A percentile compares a stretch with the other conserved stretches of the same genome.
These are phyloP conservation scores for Prunus fruticosa DNA, from an alignment of 306 rosid genomes.

Conservation along the genomic window DNA sequence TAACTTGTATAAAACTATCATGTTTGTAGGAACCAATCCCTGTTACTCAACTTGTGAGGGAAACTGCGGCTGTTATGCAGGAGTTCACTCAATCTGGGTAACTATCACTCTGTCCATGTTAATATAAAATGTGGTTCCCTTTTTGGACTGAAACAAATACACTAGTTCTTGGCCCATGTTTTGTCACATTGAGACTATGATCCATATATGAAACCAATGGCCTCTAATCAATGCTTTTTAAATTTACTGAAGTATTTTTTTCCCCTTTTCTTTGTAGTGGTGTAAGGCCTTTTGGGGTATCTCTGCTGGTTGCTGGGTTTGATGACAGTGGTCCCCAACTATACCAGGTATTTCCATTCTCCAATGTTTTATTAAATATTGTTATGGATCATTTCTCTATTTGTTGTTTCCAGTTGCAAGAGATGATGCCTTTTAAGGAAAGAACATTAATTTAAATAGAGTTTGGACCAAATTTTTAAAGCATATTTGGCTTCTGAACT, in stretches of 20 bases:
- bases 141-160: neutral
- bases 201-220: neutral
- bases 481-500: neutral
- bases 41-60: slow-evolving; percentile 96
- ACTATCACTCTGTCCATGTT: slow-evolving; percentile 12
- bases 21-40: slow-evolving; percentile 83
- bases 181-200: neutral
- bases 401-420: neutral
- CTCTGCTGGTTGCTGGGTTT: slow-evolving; percentile 87
- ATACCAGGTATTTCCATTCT: slow-evolving; percentile 62
- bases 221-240: neutral
- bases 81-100: slow-evolving; percentile 99
- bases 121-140: neutral
- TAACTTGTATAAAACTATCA: neutral
- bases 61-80: slow-evolving; percentile 96
- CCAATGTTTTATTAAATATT: neutral
- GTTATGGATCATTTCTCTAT: neutral
- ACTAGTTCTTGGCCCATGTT: neutral
- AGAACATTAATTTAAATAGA: neutral
- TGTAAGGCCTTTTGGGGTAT: slow-evolving; percentile 98
- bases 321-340: slow-evolving; percentile 92
- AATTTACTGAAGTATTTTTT: slow-evolving; percentile 22
- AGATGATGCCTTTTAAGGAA: neutral
- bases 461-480: neutral
- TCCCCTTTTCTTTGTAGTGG: slow-evolving; percentile 49